Conservation (phyloP, 176 grass and related monocot species). For the Musa acuminata region DNA sequence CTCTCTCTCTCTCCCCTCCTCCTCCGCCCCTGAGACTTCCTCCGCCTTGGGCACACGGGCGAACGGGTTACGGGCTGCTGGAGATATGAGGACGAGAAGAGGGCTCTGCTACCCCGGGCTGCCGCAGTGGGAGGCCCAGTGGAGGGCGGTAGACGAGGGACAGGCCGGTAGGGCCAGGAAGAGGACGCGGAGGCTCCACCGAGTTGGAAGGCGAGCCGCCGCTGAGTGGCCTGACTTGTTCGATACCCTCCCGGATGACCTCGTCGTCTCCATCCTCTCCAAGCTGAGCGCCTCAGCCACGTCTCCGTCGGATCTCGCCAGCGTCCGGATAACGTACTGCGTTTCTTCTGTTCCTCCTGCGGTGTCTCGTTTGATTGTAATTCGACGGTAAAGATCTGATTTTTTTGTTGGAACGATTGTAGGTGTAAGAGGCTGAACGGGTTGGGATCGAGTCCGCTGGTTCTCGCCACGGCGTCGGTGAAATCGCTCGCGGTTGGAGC, state of each 20-base stretch:
- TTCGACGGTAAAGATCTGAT: not conserved
- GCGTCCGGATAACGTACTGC: conserved; percentile 36
- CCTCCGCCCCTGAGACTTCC: too few species aligned
- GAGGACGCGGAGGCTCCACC: too few species aligned
- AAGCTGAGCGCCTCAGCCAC: conserved; percentile 48
- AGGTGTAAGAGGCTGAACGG: conserved; percentile 59
- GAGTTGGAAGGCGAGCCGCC: not conserved
- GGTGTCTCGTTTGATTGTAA: not conserved
- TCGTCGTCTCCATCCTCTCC: conserved; percentile 47
- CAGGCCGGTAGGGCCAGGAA: conserved; percentile 1
- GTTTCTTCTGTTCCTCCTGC: not conserved
- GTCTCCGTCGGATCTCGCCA: conserved; percentile 48
- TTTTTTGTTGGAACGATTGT: not conserved
- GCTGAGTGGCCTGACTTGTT: conserved; percentile 26
- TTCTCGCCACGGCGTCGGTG: conserved; percentile 33
- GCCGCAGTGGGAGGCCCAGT: not conserved
- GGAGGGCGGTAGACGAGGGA: not conserved
- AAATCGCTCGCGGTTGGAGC: conserved; percentile 24
- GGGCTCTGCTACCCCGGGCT: conserved; percentile 27
- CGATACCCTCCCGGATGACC: conserved; percentile 53
- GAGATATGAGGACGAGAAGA: conserved; percentile 45
- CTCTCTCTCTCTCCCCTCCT: too few species aligned
- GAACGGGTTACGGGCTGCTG: too few species aligned
- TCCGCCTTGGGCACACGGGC: too few species aligned
- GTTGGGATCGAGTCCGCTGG: conserved; percentile 17